These are phyloP conservation scores for Rhizopus stolonifer DNA, from an alignment of 371 early-diverging fungal genomes.

Conservation along the genomic window DNA sequence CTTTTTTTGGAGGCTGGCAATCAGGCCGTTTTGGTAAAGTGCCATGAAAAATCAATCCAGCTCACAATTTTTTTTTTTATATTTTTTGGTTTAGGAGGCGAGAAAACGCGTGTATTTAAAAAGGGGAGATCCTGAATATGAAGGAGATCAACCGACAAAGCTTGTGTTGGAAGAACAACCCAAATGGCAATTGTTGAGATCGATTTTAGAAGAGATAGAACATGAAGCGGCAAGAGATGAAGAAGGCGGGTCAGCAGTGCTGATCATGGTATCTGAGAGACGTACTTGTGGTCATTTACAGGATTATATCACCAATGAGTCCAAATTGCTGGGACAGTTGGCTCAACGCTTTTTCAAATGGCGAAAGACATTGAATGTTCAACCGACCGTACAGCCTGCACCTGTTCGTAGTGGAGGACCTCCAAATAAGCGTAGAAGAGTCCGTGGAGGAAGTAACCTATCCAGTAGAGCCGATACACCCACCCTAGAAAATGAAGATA, in stretches of 20 bases:
- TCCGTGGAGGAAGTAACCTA: conserved; percentile 65
- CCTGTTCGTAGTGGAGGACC: conserved; percentile 45
- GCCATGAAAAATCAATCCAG: neutral
- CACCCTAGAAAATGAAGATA: no score
- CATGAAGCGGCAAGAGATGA: conserved; percentile 28
- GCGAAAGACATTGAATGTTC: conserved; percentile 50
- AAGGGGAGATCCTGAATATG: conserved; percentile 41
- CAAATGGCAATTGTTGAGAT: conserved; percentile 80
- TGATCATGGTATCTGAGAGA: conserved; percentile 74
- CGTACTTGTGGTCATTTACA: conserved; percentile 69
- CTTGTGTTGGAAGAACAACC: conserved; percentile 88
- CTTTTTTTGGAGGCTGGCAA: conserved; percentile 86
- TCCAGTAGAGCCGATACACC: no score
- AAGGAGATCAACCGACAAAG: conserved; percentile 16
- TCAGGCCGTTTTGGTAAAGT: conserved; percentile 55
- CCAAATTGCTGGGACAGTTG: conserved; percentile 46
- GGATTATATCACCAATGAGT: conserved; percentile 44
- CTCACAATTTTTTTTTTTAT: neutral
- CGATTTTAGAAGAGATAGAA: conserved; percentile 78
- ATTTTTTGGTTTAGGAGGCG: conserved; percentile 42
- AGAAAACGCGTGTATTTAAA: conserved; percentile 64
- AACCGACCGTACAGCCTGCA: conserved; percentile 27
- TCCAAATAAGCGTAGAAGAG: conserved; percentile 75
- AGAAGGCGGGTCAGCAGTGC: conserved; percentile 39
- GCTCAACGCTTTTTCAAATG: conserved; percentile 66